Conservation (phyloP, 352 stramenopile genomes). For the Lagenidium giganteum region DNA sequence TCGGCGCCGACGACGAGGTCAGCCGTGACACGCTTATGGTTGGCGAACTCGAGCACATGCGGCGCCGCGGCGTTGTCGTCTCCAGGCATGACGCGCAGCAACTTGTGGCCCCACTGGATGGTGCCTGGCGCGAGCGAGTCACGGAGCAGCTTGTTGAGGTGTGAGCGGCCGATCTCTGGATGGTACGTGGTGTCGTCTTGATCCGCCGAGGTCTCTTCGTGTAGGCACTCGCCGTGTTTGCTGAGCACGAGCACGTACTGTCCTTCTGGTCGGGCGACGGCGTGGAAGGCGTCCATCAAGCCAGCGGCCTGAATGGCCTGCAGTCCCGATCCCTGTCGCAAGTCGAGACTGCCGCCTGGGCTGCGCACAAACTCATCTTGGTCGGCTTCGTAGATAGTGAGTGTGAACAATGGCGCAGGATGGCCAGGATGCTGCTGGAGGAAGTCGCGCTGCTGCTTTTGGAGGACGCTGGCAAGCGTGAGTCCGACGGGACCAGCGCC, state of each 20-base stretch:
- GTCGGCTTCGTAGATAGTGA: constrained; percentile 14
- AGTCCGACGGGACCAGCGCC: constrained; percentile 12
- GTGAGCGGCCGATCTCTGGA: constrained; percentile 14
- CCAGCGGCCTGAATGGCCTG: constrained; percentile 5
- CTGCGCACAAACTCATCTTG: neutral
- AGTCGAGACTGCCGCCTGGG: constrained; percentile 13
- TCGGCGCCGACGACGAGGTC: constrained; percentile 16
- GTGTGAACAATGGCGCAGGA: too few relatives aligned
- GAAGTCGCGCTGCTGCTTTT: constrained; percentile 1
- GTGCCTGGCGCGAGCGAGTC: constrained; percentile 3
- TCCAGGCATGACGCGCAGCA: neutral
- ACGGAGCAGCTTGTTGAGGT: constrained; percentile 12
- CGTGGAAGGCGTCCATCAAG: constrained; percentile 6
- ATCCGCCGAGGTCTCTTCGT: neutral
- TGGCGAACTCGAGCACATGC: constrained; percentile 8
- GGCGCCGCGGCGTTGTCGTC: neutral
- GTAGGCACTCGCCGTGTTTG: too few relatives aligned
- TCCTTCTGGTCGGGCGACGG: constrained; percentile 6
- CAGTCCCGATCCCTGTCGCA: constrained; percentile 5
- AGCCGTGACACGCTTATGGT: neutral
- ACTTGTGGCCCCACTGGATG: constrained; percentile 17
- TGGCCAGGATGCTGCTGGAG: too few relatives aligned
- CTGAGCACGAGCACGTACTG: too few relatives aligned
- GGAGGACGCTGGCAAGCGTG: constrained; percentile 14
- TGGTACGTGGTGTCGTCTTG: too few relatives aligned